These are phyloP conservation scores for Tulasnella sp. DNA, from an alignment of 768 basidiomycete species.

Conservation along the genomic window DNA sequence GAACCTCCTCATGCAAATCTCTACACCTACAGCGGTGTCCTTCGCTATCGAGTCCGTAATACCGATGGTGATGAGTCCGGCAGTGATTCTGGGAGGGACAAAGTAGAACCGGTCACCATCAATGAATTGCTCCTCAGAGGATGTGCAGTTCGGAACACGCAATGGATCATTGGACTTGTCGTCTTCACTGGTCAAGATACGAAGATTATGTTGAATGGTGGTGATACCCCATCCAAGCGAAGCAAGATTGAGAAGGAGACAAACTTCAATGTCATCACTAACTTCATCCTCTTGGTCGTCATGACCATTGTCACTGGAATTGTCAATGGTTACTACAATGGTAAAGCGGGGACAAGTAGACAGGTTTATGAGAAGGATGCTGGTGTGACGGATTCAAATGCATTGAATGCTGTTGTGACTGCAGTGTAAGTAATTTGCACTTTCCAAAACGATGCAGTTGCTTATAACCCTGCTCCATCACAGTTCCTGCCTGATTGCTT, in stretches of 20 bases:
- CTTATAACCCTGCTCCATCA: neutral
- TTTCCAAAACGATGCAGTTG: neutral
- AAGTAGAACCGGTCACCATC: constrained; percentile 64
- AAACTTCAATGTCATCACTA: constrained; percentile 94
- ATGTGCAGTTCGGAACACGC: constrained; percentile 76
- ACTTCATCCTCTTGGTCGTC: constrained; percentile 61
- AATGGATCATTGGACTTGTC: constrained; percentile 89
- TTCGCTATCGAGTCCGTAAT: constrained; percentile 39
- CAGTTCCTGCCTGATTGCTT: constrained; percentile 86
- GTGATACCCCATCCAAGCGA: constrained; percentile 89
- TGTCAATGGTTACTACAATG: constrained; percentile 59
- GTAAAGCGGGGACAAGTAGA: constrained; percentile 46
- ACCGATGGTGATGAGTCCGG: neutral
- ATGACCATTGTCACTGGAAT: constrained; percentile 72
- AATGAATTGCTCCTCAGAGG: constrained; percentile 89
- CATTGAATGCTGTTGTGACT: constrained; percentile 71
- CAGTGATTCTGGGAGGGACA: constrained; percentile 37
- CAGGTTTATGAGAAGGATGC: constrained; percentile 56
- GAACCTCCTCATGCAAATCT: constrained; percentile 91
- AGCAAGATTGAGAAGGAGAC: constrained; percentile 98
- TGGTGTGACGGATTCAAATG: constrained; percentile 45
- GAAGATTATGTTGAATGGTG: constrained; percentile 81
- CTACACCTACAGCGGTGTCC: constrained; percentile 77
- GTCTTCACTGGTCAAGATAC: constrained; percentile 88
- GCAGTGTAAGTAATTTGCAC: constrained; percentile 55